Conservation (phyloP, 441 rosid species). For the Brassica hybrid region DNA sequence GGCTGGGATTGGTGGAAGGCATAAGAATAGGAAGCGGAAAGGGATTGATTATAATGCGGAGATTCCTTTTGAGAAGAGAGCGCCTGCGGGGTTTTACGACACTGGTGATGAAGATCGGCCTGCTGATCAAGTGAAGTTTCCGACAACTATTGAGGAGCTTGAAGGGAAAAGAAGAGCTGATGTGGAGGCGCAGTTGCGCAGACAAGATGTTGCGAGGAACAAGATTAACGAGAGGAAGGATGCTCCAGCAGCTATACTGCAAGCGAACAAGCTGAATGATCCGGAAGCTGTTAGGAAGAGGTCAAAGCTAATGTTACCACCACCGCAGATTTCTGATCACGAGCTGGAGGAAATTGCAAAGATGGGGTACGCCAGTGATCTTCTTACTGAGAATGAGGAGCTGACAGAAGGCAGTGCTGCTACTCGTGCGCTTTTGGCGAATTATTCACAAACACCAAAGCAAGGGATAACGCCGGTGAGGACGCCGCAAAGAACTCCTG, state of each 20-base stretch:
- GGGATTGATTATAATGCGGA: constrained; percentile 97
- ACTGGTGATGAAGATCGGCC: constrained; percentile 90
- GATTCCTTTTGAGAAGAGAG: constrained; percentile 96
- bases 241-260: constrained; percentile 91
- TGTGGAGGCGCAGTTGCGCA: constrained; percentile 84
- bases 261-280: constrained; percentile 97
- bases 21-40: constrained; percentile 83
- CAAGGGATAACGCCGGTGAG: constrained; percentile 88
- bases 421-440: constrained; percentile 92
- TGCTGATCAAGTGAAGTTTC: constrained; percentile 81
- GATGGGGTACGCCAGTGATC: constrained; percentile 97
- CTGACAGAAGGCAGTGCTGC: constrained; percentile 88
- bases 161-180: constrained; percentile 97
- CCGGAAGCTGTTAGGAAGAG: constrained; percentile 95
- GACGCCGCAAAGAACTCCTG: constrained; percentile 97
- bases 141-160: constrained; percentile 92
- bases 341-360: constrained; percentile 97
- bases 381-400: constrained; percentile 81
- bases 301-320: constrained; percentile 95
- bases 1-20: constrained; percentile 88
- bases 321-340: constrained; percentile 94
- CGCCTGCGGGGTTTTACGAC: constrained; percentile 94
- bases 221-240: constrained; percentile 96
- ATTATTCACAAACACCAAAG: constrained; percentile 89
- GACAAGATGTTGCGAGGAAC: constrained; percentile 84